phyloP scores from a whole-genome alignment of 1,284 basidiomycete genomes.

The Kwoniella shivajii region DNA sequence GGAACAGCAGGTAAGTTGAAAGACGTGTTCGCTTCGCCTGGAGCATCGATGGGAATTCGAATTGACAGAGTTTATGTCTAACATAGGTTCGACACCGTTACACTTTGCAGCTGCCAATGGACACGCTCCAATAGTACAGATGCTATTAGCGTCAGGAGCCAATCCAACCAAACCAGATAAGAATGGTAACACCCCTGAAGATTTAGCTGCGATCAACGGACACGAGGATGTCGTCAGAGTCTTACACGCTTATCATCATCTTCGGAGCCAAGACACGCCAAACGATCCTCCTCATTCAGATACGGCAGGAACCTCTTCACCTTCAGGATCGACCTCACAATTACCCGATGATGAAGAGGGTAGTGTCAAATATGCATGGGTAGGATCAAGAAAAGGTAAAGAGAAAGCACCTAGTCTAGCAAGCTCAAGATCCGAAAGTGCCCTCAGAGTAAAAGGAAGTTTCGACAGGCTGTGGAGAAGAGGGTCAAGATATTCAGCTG shows the following conservation, averaged over 20 bases:
- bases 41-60: too few species aligned
- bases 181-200: constrained; percentile 73
- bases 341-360: constrained; percentile 8
- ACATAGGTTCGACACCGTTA: constrained; percentile 77
- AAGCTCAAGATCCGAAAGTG: constrained; percentile 35
- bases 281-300: constrained; percentile 8
- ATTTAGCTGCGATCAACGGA: constrained; percentile 56
- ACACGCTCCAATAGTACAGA: constrained; percentile 70
- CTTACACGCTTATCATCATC: constrained; percentile 48
- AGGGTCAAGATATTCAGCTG: constrained; percentile 3
- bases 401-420: constrained; percentile 40
- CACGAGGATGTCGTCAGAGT: constrained; percentile 54
- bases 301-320: constrained; percentile 13
- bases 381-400: constrained; percentile 37
- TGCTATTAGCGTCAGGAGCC: constrained; percentile 78
- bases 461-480: constrained; percentile 28
- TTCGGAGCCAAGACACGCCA: constrained; percentile 28
- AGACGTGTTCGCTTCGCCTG: too few species aligned
- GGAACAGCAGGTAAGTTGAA: constrained; percentile 63
- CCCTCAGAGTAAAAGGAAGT: constrained; percentile 27
- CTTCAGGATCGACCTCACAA: constrained; percentile 14
- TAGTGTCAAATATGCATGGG: background rate
- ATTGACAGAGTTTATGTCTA: background rate
- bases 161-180: constrained; percentile 77
- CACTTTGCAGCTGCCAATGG: constrained; percentile 93